Evolutionary conservation across 164 flowering plant species (phyloP).

Genomic region (Piper betle): DNA sequence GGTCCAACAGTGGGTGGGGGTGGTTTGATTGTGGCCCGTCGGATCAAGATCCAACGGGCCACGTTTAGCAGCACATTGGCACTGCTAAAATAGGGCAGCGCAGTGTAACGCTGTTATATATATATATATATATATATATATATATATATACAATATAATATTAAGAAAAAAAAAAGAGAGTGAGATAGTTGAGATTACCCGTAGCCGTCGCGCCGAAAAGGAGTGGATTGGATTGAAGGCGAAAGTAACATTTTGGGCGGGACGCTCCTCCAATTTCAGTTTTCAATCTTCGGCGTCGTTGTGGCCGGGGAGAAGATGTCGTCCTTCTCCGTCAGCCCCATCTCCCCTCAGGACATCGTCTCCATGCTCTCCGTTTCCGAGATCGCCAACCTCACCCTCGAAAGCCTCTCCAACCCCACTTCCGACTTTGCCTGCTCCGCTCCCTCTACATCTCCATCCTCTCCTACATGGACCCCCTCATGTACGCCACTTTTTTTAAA

Average conservation of each 20-base stretch:
- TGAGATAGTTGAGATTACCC: too few relatives aligned
- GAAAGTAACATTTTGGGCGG: background rate
- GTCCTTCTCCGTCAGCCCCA: constrained; percentile 32
- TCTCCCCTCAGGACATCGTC: constrained; percentile 36
- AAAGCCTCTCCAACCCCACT: constrained; percentile 41
- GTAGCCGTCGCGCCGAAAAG: too few relatives aligned
- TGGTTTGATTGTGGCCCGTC: too few relatives aligned
- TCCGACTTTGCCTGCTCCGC: constrained; percentile 27
- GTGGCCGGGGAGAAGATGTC: constrained; percentile 17
- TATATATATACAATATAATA: too few relatives aligned
- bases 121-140: too few relatives aligned
- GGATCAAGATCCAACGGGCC: too few relatives aligned
- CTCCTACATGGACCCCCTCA: constrained; percentile 4
- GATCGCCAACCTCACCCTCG: constrained; percentile 32
- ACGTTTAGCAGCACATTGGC: too few relatives aligned
- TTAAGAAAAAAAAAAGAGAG: too few relatives aligned
- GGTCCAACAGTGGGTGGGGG: too few relatives aligned
- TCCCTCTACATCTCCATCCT: constrained; percentile 44
- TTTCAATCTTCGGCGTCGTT: background rate
- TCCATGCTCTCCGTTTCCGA: constrained; percentile 27
- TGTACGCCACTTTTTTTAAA: background rate
- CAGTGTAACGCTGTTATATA: too few relatives aligned
- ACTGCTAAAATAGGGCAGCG: too few relatives aligned
- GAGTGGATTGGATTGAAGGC: too few relatives aligned
- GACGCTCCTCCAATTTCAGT: background rate